phyloP scores from a whole-genome alignment of 495 filamentous ascomycete species.

The Physcia stellaris region DNA sequence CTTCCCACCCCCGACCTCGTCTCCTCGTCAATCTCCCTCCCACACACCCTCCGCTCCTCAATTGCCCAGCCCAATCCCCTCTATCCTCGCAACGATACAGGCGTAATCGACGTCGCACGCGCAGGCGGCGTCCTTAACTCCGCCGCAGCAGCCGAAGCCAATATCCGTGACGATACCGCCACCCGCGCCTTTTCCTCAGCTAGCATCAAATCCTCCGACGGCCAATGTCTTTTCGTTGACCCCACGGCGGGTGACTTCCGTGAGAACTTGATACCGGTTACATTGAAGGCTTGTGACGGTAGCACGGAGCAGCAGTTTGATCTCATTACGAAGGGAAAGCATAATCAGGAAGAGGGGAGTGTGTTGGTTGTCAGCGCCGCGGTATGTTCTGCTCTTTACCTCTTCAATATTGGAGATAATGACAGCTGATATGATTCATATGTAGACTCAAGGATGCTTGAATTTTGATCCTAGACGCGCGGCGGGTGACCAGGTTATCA shows the following conservation, averaged over 20 bases:
- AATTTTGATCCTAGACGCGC: constrained; percentile 38
- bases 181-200: constrained; percentile 33
- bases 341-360: constrained; percentile 26
- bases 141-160: constrained; percentile 35
- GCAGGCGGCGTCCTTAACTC: constrained; percentile 20
- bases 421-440: not conserved
- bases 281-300: constrained; percentile 32
- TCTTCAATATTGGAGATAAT: not conserved
- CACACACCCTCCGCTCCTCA: not conserved
- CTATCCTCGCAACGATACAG: not conserved
- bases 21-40: no score
- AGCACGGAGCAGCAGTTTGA: constrained; percentile 39
- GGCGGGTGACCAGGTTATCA: constrained; percentile 31
- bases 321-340: constrained; percentile 37
- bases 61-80: not conserved
- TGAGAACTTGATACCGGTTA: constrained; percentile 39
- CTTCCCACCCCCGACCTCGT: no score
- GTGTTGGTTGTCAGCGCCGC: constrained; percentile 39
- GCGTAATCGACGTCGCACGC: not conserved
- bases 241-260: constrained; percentile 42
- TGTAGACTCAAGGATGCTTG: constrained; percentile 38
- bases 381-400: constrained; percentile 15
- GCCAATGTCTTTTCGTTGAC: constrained; percentile 38
- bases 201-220: constrained; percentile 36
- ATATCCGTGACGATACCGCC: constrained; percentile 32